Conservation (phyloP, 1,284 basidiomycete genomes). For the Pisolithus thermaeus region DNA sequence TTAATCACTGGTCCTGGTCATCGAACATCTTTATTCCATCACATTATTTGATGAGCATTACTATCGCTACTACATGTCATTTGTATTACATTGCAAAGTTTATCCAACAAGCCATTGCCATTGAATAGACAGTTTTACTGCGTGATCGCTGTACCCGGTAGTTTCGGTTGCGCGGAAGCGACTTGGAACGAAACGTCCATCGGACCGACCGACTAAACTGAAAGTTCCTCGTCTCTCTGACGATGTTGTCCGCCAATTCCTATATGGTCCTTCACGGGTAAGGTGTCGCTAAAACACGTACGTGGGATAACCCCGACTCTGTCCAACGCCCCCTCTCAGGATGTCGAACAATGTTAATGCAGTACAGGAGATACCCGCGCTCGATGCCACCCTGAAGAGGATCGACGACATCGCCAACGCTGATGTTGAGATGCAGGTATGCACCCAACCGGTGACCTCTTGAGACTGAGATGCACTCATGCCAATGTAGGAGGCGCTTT, state of each 20-base stretch:
- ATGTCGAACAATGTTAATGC: not conserved
- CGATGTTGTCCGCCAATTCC: not conserved
- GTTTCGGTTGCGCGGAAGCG: not conserved
- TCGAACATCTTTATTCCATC: conserved; percentile 29
- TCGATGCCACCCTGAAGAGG: conserved; percentile 38
- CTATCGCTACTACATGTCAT: conserved; percentile 9
- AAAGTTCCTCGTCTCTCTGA: not conserved
- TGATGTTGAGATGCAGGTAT: conserved; percentile 67
- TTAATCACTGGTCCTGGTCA: not conserved
- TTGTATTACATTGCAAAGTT: conserved; percentile 19
- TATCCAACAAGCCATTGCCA: not conserved
- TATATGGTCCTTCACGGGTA: no score
- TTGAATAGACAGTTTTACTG: not conserved
- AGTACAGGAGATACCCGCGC: conserved; percentile 8
- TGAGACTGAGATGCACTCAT: not conserved
- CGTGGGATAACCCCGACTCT: conserved; percentile 1
- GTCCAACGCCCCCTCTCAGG: not conserved
- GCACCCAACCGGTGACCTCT: not conserved
- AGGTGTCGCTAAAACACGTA: conserved; percentile 5
- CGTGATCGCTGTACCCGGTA: no score
- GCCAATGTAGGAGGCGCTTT: conserved; percentile 32
- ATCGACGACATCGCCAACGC: conserved; percentile 50
- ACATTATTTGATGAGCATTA: conserved; percentile 29
- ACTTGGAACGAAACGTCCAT: not conserved
- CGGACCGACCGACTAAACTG: not conserved